A percentile compares a stretch with the other conserved stretches of the same genome.
These are phyloP conservation scores for Colletotrichum endophyticum DNA, from an alignment of 2,329 filamentous ascomycete genomes.

Conservation along the genomic window DNA sequence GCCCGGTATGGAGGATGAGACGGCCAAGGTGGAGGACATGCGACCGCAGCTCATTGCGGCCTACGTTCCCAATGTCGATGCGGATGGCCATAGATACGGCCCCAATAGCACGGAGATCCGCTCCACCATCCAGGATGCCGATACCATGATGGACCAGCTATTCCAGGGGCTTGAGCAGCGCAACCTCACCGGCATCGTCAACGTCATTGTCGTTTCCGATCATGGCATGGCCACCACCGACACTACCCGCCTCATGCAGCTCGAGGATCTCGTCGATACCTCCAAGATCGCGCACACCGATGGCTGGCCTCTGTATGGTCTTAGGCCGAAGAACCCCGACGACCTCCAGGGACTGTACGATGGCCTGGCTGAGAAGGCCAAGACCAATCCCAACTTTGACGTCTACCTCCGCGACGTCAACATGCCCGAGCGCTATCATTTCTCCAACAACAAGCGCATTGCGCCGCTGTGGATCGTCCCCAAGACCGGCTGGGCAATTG, in stretches of 20 bases:
- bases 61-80: conserved; percentile 92
- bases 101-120: conserved; percentile 95
- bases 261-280: conserved; percentile 87
- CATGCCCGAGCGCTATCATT: conserved; percentile 95
- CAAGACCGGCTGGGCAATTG: conserved; percentile 90
- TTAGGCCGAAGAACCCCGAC: conserved; percentile 75
- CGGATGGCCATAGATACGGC: conserved; percentile 84
- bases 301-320: conserved; percentile 91
- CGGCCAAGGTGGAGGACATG: conserved; percentile 53
- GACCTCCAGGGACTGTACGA: conserved; percentile 74
- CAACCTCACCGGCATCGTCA: conserved; percentile 89
- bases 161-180: conserved; percentile 78
- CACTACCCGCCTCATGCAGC: conserved; percentile 77
- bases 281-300: conserved; percentile 82
- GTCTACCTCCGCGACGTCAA: conserved; percentile 85
- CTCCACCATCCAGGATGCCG: conserved; percentile 77
- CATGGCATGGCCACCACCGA: conserved; percentile 98
- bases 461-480: conserved; percentile 95
- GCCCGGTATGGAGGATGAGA: conserved; percentile 70
- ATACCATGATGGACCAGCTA: conserved; percentile 79
- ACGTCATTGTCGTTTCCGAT: conserved; percentile 94
- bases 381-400: conserved; percentile 73
- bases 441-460: conserved; percentile 85
- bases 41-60: conserved; percentile 91
- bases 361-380: conserved; percentile 59